Evolutionary conservation across 148 eudicot species (phyloP).

Genomic region (Cornus controversa): DNA sequence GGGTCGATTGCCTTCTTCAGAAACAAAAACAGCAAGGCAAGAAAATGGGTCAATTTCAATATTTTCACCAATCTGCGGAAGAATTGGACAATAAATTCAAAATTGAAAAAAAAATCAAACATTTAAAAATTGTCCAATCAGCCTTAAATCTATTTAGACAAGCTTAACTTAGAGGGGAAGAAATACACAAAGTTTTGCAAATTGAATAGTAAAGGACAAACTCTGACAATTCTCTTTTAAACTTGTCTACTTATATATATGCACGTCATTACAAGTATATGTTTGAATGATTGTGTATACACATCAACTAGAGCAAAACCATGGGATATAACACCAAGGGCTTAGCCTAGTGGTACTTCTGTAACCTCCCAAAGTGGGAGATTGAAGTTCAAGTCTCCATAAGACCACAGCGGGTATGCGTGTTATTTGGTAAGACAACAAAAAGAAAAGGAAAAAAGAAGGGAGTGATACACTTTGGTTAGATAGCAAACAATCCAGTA

Average conservation of each 20-base stretch:
- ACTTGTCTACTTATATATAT: not conserved
- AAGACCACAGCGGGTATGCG: no score
- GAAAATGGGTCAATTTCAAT: not conserved
- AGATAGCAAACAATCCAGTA: not conserved
- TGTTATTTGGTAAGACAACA: no score
- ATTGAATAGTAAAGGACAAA: not conserved
- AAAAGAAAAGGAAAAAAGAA: no score
- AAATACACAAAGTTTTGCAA: not conserved
- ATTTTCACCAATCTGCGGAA: not conserved
- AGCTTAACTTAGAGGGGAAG: not conserved
- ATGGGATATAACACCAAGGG: not conserved
- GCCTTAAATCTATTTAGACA: not conserved
- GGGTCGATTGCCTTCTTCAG: no score
- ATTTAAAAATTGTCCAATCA: not conserved
- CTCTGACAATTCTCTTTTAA: not conserved
- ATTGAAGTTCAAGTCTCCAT: no score
- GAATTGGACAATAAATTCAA: not conserved
- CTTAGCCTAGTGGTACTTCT: no score
- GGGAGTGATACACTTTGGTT: no score
- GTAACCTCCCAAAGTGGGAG: no score
- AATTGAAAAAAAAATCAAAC: not conserved
- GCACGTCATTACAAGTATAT: not conserved
- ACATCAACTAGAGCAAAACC: not conserved
- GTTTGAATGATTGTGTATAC: not conserved
- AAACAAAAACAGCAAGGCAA: no score